Conservation (phyloP, 306 rosid genomes). For the Vigna mungo region DNA sequence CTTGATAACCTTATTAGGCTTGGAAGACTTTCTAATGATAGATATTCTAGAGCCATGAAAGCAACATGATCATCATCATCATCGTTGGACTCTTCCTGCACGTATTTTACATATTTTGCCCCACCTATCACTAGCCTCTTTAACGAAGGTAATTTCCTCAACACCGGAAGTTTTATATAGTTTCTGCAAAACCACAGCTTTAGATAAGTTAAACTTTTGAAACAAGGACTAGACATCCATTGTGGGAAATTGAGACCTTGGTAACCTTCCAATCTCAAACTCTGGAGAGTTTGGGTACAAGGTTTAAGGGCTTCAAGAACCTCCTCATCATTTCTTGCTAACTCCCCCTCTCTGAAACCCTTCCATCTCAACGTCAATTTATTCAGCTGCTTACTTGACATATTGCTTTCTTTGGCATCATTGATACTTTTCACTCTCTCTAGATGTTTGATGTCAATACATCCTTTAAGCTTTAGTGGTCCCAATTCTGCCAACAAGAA, state of each 20-base stretch:
- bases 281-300: background rate
- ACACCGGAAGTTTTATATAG: background rate
- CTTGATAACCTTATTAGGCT: background rate
- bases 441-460: background rate
- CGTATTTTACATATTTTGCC: too few relatives aligned
- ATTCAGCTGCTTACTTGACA: background rate
- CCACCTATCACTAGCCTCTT: background rate
- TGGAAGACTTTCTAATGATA: background rate
- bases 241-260: conserved; percentile 28
- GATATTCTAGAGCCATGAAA: background rate
- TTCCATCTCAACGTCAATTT: background rate
- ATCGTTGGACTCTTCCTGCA: background rate
- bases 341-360: background rate
- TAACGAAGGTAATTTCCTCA: background rate
- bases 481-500: conserved; percentile 37
- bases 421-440: background rate
- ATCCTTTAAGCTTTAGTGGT: conserved; percentile 36
- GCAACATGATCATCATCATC: background rate
- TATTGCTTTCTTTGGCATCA: background rate
- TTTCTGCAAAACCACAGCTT: background rate
- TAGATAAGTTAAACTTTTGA: too few relatives aligned
- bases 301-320: conserved; percentile 28
- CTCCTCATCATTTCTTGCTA: background rate
- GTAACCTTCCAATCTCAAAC: conserved; percentile 1
- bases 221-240: conserved; percentile 38